Conservation (phyloP, 2,329 filamentous ascomycete species). For the Monilinia laxa region DNA sequence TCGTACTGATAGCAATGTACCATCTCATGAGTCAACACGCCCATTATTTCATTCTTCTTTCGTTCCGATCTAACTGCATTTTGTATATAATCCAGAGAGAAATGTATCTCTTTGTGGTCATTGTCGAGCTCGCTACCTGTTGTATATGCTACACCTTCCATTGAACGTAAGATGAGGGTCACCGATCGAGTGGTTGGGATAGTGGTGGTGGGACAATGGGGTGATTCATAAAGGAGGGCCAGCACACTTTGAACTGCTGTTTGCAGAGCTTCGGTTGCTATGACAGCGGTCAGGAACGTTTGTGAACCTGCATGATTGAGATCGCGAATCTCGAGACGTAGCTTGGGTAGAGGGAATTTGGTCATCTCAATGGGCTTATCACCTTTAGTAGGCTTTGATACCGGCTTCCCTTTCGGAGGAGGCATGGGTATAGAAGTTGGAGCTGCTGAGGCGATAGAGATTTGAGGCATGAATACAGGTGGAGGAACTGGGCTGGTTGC, state of each 20-base stretch:
- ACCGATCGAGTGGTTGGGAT: conserved; percentile 73
- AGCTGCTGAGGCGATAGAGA: conserved; percentile 26
- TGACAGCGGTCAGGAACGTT: conserved; percentile 66
- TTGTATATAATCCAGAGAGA: conserved; percentile 74
- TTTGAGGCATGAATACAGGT: conserved; percentile 33
- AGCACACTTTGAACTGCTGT: conserved; percentile 68
- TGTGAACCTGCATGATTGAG: conserved; percentile 58
- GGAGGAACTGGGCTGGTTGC: conserved; percentile 30
- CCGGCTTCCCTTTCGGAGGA: conserved; percentile 16
- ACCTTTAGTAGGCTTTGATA: conserved; percentile 8
- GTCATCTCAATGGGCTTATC: conserved; percentile 12
- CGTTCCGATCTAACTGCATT: conserved; percentile 44
- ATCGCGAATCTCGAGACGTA: conserved; percentile 60
- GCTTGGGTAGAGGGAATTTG: conserved; percentile 51
- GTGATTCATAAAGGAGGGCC: conserved; percentile 64
- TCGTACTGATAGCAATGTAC: conserved; percentile 94
- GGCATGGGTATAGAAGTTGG: conserved; percentile 28
- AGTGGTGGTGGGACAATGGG: conserved; percentile 43
- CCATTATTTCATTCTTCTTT: conserved; percentile 66
- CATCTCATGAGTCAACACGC: conserved; percentile 87
- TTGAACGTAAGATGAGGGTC: conserved; percentile 75
- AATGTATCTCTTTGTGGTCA: conserved; percentile 91
- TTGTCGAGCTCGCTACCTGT: conserved; percentile 73
- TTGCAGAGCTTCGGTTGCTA: conserved; percentile 61
- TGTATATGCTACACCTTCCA: conserved; percentile 88